phyloP scores from a whole-genome alignment of 2,329 filamentous ascomycete species.

The Bipolaris gigantea region DNA sequence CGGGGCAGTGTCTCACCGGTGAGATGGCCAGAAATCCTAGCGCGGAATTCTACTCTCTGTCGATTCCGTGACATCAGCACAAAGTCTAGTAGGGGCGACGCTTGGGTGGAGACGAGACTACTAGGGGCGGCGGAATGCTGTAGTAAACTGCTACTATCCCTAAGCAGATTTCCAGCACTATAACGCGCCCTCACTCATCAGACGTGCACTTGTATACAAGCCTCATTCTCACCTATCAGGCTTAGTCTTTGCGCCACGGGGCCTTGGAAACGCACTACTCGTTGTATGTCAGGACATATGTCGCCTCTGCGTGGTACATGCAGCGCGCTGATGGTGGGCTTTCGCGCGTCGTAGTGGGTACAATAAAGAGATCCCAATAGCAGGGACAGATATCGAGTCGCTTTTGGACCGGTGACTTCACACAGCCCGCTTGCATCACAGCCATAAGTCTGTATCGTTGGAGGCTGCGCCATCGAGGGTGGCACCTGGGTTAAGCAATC shows the following conservation, averaged over 20 bases:
- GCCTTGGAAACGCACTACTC: not conserved
- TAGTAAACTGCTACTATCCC: not conserved
- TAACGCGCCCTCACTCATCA: not conserved
- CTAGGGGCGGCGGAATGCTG: too few species aligned
- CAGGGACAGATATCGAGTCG: conserved; percentile 8
- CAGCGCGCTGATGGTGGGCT: not conserved
- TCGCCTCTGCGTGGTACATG: not conserved
- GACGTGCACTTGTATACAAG: not conserved
- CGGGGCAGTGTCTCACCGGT: not conserved
- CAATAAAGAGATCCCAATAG: conserved; percentile 1
- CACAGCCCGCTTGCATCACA: conserved; percentile 24
- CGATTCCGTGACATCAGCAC: not conserved
- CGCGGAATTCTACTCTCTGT: not conserved
- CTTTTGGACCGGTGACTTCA: conserved; percentile 10
- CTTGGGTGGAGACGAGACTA: not conserved
- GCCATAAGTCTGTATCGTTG: conserved; percentile 26
- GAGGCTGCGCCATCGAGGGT: conserved; percentile 10
- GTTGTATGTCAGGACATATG: not conserved
- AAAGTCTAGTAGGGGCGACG: not conserved
- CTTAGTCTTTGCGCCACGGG: not conserved
- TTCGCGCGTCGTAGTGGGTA: not conserved
- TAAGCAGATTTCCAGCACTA: not conserved
- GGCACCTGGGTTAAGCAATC: conserved; percentile 24
- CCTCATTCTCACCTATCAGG: not conserved
- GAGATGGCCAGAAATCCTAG: not conserved